Evolutionary conservation across 306 rosid species (phyloP).

Genomic region (Malus asiatica): DNA sequence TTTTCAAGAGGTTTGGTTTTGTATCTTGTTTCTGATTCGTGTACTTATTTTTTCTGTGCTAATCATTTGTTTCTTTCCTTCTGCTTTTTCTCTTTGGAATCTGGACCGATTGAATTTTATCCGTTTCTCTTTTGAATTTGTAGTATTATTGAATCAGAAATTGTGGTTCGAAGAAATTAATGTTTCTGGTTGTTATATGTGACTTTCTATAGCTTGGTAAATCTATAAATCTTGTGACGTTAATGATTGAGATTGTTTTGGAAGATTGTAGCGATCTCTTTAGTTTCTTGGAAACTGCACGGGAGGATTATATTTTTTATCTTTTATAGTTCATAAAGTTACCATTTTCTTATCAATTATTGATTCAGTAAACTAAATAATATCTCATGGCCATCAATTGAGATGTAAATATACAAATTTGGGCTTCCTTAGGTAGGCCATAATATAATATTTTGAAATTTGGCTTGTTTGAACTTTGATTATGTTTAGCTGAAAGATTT

Average conservation of each 20-base stretch:
- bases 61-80: not conserved
- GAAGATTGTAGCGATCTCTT: not conserved
- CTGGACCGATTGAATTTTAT: not conserved
- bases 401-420: not conserved
- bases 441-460: not conserved
- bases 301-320: not conserved
- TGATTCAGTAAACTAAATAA: not conserved
- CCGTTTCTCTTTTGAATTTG: not conserved
- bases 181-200: not conserved
- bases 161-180: not conserved
- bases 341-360: no score
- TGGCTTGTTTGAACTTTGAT: not conserved
- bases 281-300: not conserved
- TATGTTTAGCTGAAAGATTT: not conserved
- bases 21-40: not conserved
- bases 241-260: not conserved
- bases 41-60: not conserved
- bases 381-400: not conserved
- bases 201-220: not conserved
- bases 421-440: not conserved
- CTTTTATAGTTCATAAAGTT: not conserved
- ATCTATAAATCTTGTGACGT: not conserved
- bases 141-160: not conserved
- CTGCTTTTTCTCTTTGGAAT: not conserved
- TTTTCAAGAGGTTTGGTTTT: conserved; percentile 37